Conservation (phyloP, 2,329 filamentous ascomycete genomes). For the Monilinia aucupariae region DNA sequence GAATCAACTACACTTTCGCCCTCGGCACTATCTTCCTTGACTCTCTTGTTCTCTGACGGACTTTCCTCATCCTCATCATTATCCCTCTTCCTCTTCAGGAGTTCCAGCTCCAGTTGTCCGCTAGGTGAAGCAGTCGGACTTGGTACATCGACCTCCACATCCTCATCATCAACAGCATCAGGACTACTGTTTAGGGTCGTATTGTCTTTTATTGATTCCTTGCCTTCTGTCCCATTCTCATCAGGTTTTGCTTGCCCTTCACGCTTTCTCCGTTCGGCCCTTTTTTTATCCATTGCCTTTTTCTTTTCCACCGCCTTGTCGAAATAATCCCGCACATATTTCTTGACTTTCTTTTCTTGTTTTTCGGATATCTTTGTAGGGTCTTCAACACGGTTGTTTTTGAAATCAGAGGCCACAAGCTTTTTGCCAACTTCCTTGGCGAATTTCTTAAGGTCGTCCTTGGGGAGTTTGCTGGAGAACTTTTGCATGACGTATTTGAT, state of each 20-base stretch:
- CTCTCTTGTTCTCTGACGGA: conserved; percentile 29
- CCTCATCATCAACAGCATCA: conserved; percentile 32
- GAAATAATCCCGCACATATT: conserved; percentile 77
- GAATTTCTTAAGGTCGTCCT: conserved; percentile 63
- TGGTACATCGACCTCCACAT: conserved; percentile 16
- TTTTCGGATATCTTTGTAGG: conserved; percentile 72
- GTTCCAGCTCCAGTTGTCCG: conserved; percentile 12
- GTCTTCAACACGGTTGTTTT: conserved; percentile 78
- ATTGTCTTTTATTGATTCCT: background rate
- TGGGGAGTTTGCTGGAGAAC: conserved; percentile 80
- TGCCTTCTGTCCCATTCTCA: conserved; percentile 18
- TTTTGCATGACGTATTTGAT: conserved; percentile 83
- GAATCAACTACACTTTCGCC: background rate
- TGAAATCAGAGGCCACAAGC: conserved; percentile 86
- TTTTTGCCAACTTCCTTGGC: conserved; percentile 73
- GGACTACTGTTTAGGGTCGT: conserved; percentile 19
- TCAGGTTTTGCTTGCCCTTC: conserved; percentile 19
- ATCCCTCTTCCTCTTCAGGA: conserved; percentile 60
- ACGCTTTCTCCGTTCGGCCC: conserved; percentile 39
- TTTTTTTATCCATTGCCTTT: conserved; percentile 62
- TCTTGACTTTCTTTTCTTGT: conserved; percentile 76
- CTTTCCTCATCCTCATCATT: conserved; percentile 32
- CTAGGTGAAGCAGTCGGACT: conserved; percentile 9
- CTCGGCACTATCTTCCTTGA: conserved; percentile 28
- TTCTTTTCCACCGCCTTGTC: conserved; percentile 80